A percentile compares a stretch with the other conserved stretches of the same genome.
phyloP scores from a whole-genome alignment of 2,329 filamentous ascomycete genomes.

The Leptographium procerum region DNA sequence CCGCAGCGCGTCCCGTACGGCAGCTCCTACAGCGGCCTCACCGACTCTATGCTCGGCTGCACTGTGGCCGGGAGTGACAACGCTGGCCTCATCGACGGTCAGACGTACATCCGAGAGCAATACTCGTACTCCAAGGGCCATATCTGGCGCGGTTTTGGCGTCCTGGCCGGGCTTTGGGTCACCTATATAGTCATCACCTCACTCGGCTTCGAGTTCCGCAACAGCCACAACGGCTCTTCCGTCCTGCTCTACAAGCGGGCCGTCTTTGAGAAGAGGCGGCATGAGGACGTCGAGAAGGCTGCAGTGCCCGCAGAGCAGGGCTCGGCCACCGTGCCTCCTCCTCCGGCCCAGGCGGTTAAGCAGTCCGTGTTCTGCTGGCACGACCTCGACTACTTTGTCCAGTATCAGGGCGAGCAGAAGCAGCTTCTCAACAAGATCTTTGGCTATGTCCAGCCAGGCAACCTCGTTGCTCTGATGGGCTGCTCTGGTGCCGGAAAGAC shows the following conservation, averaged over 20 bases:
- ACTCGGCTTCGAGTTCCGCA: constrained; percentile 54
- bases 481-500: constrained; percentile 82
- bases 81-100: constrained; percentile 36
- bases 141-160: constrained; percentile 67
- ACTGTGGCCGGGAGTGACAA: not conserved
- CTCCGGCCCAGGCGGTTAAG: constrained; percentile 16
- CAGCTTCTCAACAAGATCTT: constrained; percentile 67
- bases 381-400: constrained; percentile 58
- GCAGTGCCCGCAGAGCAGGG: not conserved
- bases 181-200: constrained; percentile 31
- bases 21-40: not conserved
- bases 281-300: not conserved
- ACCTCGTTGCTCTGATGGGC: constrained; percentile 67
- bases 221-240: constrained; percentile 52
- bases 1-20: constrained; percentile 17
- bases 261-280: not conserved
- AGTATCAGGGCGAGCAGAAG: constrained; percentile 30
- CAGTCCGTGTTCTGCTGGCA: constrained; percentile 68
- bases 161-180: constrained; percentile 58
- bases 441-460: constrained; percentile 75
- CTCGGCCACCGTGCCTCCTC: not conserved
- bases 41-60: not conserved
- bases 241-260: constrained; percentile 9
- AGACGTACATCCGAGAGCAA: constrained; percentile 38
- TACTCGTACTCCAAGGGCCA: constrained; percentile 45